Evolutionary conservation across 23 red algal species (phyloP), one percentile per base, ranked within the genome.

Genomic region (Cyanidioschyzon merolae): DNA sequence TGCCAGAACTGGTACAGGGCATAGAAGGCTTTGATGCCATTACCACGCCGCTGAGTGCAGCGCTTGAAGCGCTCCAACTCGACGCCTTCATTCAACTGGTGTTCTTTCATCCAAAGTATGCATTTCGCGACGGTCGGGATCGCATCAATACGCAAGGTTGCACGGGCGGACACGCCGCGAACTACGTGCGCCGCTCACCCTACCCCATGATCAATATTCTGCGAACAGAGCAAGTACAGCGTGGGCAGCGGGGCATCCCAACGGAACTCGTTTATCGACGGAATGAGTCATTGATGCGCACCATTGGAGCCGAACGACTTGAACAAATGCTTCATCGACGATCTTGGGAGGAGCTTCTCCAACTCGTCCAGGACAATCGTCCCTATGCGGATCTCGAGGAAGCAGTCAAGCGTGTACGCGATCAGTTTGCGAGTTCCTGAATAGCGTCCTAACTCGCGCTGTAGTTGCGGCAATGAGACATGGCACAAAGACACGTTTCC

Each of bases 131-230:
- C 32, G 63, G 63, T 7, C 7, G 32, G 7, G 63, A 71, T 27
- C 63, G 63, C n/a, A 32, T 32, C 30, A 35, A 7, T 25, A 27
- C 30, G 16, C n/a, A 71, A 32, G 63, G n/a, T 7, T 3, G 3
- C 7, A 3, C 3, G 29, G 63, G 63, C 63, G 63, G n/a, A 17
- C 63, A 35, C 29, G n/a, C 63, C 12, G 32, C 63, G 63, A 35
- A 71, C 30, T 71, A 27, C 32, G 63, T 35, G 16, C 63, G 63
- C 21, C 63, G 63, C 63, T 32, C n/a, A 17, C 63, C 63, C 2
- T 71, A 35, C 7, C 63, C 63, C n/a, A 71, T 71, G 63, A 71
- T 71, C 63, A 71, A 71, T 35, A 35, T 71, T 7, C 63, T 71
- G 63, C 63, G 63, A 7, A 71, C 63, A 3, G n/a, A 35, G 63